Evolutionary conservation across 2,329 filamentous ascomycete species (phyloP), one percentile per base, ranked within the genome.

Genomic region (Alternaria infectoria): DNA sequence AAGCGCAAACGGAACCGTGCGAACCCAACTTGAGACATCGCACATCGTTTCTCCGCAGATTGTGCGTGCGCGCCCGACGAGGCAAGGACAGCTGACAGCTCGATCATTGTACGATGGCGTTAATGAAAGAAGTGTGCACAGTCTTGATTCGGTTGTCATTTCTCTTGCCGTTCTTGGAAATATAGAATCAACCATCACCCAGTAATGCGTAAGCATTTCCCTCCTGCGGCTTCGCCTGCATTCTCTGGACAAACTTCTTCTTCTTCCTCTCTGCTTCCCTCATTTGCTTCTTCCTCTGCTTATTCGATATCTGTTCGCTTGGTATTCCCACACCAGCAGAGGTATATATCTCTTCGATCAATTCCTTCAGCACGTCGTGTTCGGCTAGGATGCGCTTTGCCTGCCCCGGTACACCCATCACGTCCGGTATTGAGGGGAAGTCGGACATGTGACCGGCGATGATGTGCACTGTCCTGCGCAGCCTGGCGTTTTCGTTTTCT

Each of bases 211-310:
- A 60, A 12, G 51, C 40, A 6, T 66, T 64, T 2, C 26, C 30
- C 6, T 13, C 44, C 8, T 43, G 44, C n/a, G 52, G 28, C 10
- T 45, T 54, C 2, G 47, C 26, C 21, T 67, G 60, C 45, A 65
- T 63, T 25, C 70, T 62, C 30, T 70, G 66, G 17, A 64, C 72
- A 28, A 59, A 25, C 46, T 72, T 74, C 26, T 61, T 69, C 57
- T 66, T 71, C 61, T 77, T 76, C 26, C 73, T 66, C 12, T 77
- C 74, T 7, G 62, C 69, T 19, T 77, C 73, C 47, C 65, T 72
- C 23, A 68, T 56, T 32, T 70, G 70, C 47, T 64, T 74, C 57
- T 73, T 73, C 57, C 62, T 70, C 64, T 69, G 72, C 61, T 69
- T 75, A 9, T 68, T 70, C 5, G 68, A 71, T 0, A 68, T 19